Evolutionary conservation across 495 filamentous ascomycete genomes (phyloP), one percentile per base, ranked within the genome.

Genomic region (Penicillium alfredii): DNA sequence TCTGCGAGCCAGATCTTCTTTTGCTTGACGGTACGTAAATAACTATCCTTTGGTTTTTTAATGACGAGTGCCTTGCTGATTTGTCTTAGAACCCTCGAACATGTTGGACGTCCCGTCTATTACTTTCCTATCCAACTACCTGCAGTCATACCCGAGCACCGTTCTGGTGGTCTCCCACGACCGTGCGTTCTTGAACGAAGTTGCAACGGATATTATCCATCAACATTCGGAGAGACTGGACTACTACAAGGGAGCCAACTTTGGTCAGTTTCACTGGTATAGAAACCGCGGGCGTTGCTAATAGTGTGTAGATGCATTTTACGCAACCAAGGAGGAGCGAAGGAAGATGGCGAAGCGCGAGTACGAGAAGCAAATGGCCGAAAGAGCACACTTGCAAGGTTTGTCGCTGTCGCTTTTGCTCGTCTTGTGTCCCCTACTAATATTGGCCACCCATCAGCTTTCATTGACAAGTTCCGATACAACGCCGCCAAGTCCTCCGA

Each of bases 101-200:
- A 99, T 99, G 92, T 89, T 99, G 87, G 92, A 99, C 63, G 92
- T 97, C 43, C 93, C 92, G 5, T 97, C 93, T n/a, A 97, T 97
- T 49, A 94, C 92, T 33, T 99, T 97, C 79, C 74, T 99, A 54
- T 85, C 92, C 9, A 94, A 86, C 53, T 99, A 99, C 51, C 84
- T 99, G 4, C 87, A 94, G 55, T 69, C 71, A 29, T 99, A 99
- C 56, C 88, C 90, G 3, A 94, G 87, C 56, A 97, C 92, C 6
- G 76, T 99, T 13, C 76, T 99, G 6, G 93, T 99, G 34, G 92
- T 99, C 41, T 94, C 87, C 64, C 92, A 99, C 80, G 92, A 99
- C 77, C 77, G 92, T 73, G 88, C 93, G 3, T 99, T 99, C 73
- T 71, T 99, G 36, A 95, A 99, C 69, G 92, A 99, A 71, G 84